A percentile compares a stretch with the other conserved stretches of the same genome.
Evolutionary conservation across 805 yeast species (phyloP).

Genomic region (Ascoidea asiatica): DNA sequence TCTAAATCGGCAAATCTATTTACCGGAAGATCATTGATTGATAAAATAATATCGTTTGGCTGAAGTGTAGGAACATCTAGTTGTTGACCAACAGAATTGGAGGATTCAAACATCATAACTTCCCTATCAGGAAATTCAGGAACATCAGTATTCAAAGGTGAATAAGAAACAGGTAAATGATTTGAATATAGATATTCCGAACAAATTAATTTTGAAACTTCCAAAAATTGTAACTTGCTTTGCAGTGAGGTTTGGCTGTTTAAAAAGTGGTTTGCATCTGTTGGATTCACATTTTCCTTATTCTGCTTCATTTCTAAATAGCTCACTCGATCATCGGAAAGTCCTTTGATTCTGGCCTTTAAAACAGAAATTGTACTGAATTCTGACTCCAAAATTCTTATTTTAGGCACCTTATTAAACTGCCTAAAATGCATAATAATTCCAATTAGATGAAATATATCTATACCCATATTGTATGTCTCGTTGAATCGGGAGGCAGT

Average conservation of each 20-base stretch:
- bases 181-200: conserved; percentile 7
- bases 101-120: conserved; percentile 6
- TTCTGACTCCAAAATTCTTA: conserved; percentile 10
- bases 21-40: conserved; percentile 10
- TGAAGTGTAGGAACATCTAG: conserved; percentile 9
- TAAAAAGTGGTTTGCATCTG: background rate
- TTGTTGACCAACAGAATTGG: conserved; percentile 2
- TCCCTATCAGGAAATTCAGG: conserved; percentile 1
- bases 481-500: conserved; percentile 11
- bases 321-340: conserved; percentile 10
- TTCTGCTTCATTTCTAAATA: conserved; percentile 8
- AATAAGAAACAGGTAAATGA: background rate
- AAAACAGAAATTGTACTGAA: conserved; percentile 10
- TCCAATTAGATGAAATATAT: conserved; percentile 10
- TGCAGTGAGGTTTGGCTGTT: background rate
- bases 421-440: conserved; percentile 11
- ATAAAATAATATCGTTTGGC: conserved; percentile 10
- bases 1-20: conserved; percentile 11
- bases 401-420: conserved; percentile 11
- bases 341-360: conserved; percentile 11
- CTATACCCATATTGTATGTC: conserved; percentile 12
- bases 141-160: background rate
- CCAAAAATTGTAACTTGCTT: conserved; percentile 9
- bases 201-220: conserved; percentile 10
- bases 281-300: background rate